These are phyloP conservation scores for Penicillium coprophilum DNA, from an alignment of 495 filamentous ascomycete genomes.

Conservation along the genomic window DNA sequence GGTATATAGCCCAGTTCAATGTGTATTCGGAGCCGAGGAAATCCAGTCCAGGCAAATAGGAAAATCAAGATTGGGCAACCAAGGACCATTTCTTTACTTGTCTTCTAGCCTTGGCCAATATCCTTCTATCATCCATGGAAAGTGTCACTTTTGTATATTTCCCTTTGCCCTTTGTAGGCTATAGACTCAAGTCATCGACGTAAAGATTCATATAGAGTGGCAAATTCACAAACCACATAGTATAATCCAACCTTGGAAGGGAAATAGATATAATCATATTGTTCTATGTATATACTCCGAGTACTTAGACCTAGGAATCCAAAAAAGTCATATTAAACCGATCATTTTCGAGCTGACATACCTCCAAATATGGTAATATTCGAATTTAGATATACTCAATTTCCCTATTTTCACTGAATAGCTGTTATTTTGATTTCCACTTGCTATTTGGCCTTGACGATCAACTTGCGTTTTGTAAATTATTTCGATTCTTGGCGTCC, in stretches of 20 bases:
- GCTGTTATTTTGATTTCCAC: neutral
- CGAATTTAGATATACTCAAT: neutral
- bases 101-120: neutral
- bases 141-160: neutral
- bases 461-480: neutral
- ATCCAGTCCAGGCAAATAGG: neutral
- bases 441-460: neutral
- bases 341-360: neutral
- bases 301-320: too few relatives aligned
- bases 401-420: neutral
- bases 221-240: neutral
- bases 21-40: constrained; percentile 1
- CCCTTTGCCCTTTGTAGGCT: too few relatives aligned
- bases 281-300: too few relatives aligned
- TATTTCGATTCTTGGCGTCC: constrained; percentile 20
- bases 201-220: constrained; percentile 10
- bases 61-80: constrained; percentile 9
- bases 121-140: neutral
- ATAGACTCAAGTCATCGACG: constrained; percentile 9
- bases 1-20: neutral
- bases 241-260: too few relatives aligned
- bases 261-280: too few relatives aligned
- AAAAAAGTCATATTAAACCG: neutral
- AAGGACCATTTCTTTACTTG: constrained; percentile 4
- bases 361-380: neutral